These are phyloP conservation scores for Diplodia corticola DNA, from an alignment of 2,329 filamentous ascomycete species.

Conservation along the genomic window DNA sequence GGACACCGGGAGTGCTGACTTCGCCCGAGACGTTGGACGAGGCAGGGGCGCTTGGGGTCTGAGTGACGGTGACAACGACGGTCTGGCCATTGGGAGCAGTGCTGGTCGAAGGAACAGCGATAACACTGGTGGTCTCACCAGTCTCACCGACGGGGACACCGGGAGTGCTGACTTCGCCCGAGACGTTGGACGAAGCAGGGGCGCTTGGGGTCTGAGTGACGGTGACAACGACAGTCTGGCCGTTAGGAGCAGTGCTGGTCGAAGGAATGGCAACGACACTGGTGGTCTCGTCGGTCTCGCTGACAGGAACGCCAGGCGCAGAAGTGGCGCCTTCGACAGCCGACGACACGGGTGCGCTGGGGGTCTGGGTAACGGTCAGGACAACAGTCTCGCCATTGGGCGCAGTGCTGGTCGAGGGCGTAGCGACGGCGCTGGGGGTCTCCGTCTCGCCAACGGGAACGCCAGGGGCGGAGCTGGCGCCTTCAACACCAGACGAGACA, in stretches of 20 bases:
- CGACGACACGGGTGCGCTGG: not conserved
- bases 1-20: not conserved
- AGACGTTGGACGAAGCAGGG: not conserved
- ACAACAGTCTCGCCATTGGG: constrained; percentile 5
- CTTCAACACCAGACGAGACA: no score
- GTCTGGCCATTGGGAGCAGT: not conserved
- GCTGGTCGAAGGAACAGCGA: not conserved
- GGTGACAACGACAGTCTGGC: not conserved
- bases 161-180: not conserved
- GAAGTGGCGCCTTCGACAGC: not conserved
- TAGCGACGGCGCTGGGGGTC: not conserved
- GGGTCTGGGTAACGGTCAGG: not conserved
- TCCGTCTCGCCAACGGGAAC: no score
- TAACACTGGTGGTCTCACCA: not conserved
- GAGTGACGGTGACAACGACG: not conserved
- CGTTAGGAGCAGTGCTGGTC: not conserved
- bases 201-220: not conserved
- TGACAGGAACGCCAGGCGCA: not conserved
- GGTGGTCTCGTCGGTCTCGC: not conserved
- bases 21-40: not conserved
- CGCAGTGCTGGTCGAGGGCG: not conserved
- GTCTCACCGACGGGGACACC: not conserved
- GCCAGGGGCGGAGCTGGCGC: no score
- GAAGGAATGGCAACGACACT: not conserved
- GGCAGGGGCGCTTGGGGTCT: not conserved